Evolutionary conservation across 768 basidiomycete species (phyloP), one percentile per base, ranked within the genome.

Genomic region (Trametes cubensis): DNA sequence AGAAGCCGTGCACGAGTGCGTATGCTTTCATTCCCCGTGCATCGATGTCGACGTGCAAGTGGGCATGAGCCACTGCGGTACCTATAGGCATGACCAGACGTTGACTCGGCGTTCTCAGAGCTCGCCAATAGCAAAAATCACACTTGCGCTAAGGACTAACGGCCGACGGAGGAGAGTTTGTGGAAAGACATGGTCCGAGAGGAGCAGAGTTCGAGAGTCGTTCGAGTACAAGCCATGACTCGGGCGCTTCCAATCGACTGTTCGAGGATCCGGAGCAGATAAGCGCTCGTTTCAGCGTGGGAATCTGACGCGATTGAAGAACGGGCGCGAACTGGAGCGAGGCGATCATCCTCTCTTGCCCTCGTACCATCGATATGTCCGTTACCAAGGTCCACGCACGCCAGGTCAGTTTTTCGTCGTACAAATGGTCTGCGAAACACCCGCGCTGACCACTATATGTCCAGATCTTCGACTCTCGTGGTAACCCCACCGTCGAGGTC

Each of bases 381-480:
- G 85, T 96, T 81, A 87, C 87, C 60, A 95, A 95, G 81, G 79
- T 97, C 72, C 83, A 88, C 80, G 94, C 94, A 71, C 93, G 95
- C 74, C 94, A 95, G 88, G 94, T 92, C 78, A 64, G 74, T 62
- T 42, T 40, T 49, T 38, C 42, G 48, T 54, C 25, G 20, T 39
- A 18, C 18, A 23, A 23, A 38, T 55, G 39, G 39, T 15, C 59
- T 38, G 17, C 14, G 21, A 20, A 53, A 18, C 21, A 49, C 40
- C 55, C 55, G 45, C 52, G 39, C 73, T 96, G 94, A 95, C 97
- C 86, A 95, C 93, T 48, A 30, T 45, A 52, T 47, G 34, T 38
- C 26, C 72, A 98, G 96, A 96, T 98, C 87, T 98, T 97, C 77
- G 96, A 98, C 84, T 98, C 95, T 73, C 94, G 96, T 74, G 95